Percentiles rank a stretch among this genome's conserved stretches.
These are phyloP conservation scores for Kwoniella pini DNA, from an alignment of 768 basidiomycete genomes.

Conservation along the genomic window DNA sequence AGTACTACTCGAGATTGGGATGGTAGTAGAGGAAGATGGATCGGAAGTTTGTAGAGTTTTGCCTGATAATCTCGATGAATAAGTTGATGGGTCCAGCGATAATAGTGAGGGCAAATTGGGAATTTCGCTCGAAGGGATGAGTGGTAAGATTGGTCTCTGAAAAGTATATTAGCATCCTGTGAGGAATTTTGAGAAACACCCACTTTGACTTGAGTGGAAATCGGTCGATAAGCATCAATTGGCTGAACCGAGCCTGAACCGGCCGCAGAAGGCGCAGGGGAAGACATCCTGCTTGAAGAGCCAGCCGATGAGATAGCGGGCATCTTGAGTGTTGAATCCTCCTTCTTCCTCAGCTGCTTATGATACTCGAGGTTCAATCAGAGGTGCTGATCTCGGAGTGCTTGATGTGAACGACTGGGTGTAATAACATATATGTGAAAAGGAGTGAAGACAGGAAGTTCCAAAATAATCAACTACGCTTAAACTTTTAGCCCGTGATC, in stretches of 20 bases:
- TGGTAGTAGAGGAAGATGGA: not conserved
- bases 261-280: slow-evolving; percentile 4
- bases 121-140: slow-evolving; percentile 25
- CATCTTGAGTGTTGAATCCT: not conserved
- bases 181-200: not conserved
- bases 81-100: slow-evolving; percentile 28
- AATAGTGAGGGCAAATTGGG: slow-evolving; percentile 31
- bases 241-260: not conserved
- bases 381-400: too few relatives aligned
- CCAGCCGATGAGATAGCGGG: not conserved
- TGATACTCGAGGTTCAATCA: too few relatives aligned
- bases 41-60: slow-evolving; percentile 34
- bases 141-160: slow-evolving; percentile 39
- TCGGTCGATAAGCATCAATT: slow-evolving; percentile 20
- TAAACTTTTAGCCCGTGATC: not conserved
- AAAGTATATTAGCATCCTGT: not conserved
- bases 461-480: too few relatives aligned
- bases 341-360: not conserved
- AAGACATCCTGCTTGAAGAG: slow-evolving; percentile 14
- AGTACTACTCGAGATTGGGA: not conserved
- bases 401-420: too few relatives aligned
- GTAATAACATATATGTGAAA: too few relatives aligned
- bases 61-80: slow-evolving; percentile 36
- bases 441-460: too few relatives aligned
- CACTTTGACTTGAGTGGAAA: slow-evolving; percentile 25